Evolutionary conservation across 768 basidiomycete genomes (phyloP).

Genomic region (Pulveroboletus sp.): DNA sequence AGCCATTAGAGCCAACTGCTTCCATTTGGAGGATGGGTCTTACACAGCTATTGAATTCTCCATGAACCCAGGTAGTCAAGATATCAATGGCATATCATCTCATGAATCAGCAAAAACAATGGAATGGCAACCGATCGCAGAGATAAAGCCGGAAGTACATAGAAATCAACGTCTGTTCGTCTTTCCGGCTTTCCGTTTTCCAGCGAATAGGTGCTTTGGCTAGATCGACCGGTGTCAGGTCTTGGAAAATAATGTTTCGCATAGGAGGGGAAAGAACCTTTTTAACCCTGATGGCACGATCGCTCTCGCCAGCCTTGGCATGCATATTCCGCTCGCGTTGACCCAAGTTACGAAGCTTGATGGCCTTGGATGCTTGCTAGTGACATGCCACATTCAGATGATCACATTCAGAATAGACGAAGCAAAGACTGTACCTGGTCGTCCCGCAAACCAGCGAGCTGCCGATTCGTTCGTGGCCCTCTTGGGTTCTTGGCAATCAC

Average conservation of each 20-base stretch:
- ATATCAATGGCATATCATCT: constrained; percentile 1
- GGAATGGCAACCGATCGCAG: constrained; percentile 4
- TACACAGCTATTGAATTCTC: not conserved
- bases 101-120: not conserved
- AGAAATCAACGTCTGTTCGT: constrained; percentile 63
- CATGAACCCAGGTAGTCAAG: not conserved
- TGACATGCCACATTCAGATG: not conserved
- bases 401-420: not conserved
- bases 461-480: constrained; percentile 68
- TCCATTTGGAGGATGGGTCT: not conserved
- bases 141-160: not conserved
- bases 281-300: constrained; percentile 77
- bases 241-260: not conserved
- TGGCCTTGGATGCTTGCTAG: constrained; percentile 78
- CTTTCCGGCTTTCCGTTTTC: constrained; percentile 84
- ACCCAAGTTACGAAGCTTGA: constrained; percentile 79
- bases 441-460: constrained; percentile 77
- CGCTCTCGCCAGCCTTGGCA: constrained; percentile 89
- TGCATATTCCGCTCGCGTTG: constrained; percentile 85
- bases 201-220: constrained; percentile 86
- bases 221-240: constrained; percentile 29
- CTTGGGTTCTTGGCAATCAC: constrained; percentile 49
- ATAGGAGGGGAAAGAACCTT: constrained; percentile 57
- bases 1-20: not conserved
- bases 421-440: constrained; percentile 43